Conservation (phyloP, 1,139 yeast genomes). For the Candida sanyaensis region DNA sequence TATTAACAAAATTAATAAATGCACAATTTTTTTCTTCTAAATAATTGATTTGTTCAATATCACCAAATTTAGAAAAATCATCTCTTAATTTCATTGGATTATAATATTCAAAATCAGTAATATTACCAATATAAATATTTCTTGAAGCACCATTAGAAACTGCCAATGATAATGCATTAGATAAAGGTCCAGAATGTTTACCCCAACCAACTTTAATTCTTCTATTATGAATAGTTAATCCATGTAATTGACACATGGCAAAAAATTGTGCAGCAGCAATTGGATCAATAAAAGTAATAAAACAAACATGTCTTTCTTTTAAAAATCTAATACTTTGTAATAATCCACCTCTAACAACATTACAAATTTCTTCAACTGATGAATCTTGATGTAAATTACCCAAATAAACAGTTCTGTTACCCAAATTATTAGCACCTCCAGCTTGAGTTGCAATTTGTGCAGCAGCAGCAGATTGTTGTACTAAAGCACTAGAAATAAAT, state of each 20-base stretch:
- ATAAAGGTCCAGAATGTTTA: conserved; percentile 85
- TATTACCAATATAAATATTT: conserved; percentile 83
- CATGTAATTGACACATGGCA: conserved; percentile 84
- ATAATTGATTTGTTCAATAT: conserved; percentile 77
- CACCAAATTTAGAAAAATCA: conserved; percentile 75
- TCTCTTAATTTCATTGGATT: conserved; percentile 56
- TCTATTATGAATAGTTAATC: conserved; percentile 76
- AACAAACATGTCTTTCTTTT: conserved; percentile 84
- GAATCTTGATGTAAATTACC: conserved; percentile 87
- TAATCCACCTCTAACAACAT: conserved; percentile 90
- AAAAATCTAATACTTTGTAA: conserved; percentile 73
- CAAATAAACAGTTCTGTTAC: conserved; percentile 88
- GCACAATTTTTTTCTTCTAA: conserved; percentile 81
- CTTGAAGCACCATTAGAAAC: conserved; percentile 95
- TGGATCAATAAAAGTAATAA: conserved; percentile 88
- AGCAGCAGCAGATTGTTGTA: conserved; percentile 70
- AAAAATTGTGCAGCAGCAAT: conserved; percentile 92
- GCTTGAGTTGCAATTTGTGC: conserved; percentile 74
- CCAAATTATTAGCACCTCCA: conserved; percentile 78
- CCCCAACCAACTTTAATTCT: conserved; percentile 96
- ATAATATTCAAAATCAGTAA: conserved; percentile 49
- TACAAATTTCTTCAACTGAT: conserved; percentile 89
- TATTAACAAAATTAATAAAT: conserved; percentile 76
- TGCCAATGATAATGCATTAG: conserved; percentile 78
- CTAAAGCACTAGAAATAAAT: conserved; percentile 57